Evolutionary conservation across 2,329 filamentous ascomycete species (phyloP), one percentile per base, ranked within the genome.

Genomic region (Clonostachys byssicola): DNA sequence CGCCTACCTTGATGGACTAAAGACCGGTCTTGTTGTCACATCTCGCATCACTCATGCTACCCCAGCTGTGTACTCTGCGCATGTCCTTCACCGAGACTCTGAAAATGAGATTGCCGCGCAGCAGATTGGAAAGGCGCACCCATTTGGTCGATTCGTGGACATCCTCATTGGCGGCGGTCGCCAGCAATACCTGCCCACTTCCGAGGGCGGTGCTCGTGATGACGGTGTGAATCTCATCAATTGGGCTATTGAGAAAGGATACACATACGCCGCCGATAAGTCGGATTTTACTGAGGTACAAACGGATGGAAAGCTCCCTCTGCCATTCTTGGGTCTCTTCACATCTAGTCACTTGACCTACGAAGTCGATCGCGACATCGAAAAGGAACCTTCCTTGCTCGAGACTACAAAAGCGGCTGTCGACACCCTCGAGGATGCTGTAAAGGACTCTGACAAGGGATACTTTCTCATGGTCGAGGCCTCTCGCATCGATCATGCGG

Each of bases 391-490:
- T 10, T 56, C 54, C 20, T 52, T 57, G 13, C 50, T 55, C 34
- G 52, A 56, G 43, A 54, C 49, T 39, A 49, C 49, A 40, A 51
- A 53, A 49, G 43, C 48, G 5, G 53, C 51, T 8, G 47, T 58
- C 35, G 46, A 49, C n/a, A 52, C 52, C 9, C 52, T 56, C 9
- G 47, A 51, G 18, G 45, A 43, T 5, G 51, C 51, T 12, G 52
- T 51, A 12, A 42, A 44, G 34, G 39, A 48, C 39, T 40, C 44
- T 9, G 20, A 47, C 17, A 49, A 49, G 41, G 56, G 55, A 14
- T 59, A 48, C 42, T 59, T 56, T 43, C 49, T 59, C 55, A 57
- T 57, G 55, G 50, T 57, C 17, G 56, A 57, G 47, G 56, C 56
- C 8, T 57, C 55, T 17, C 51, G 55, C 38, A 54, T 59, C 23